A percentile compares a stretch with the other conserved stretches of the same genome.
phyloP scores from a whole-genome alignment of 257 asterid genomes.

The Solanum phureja region DNA sequence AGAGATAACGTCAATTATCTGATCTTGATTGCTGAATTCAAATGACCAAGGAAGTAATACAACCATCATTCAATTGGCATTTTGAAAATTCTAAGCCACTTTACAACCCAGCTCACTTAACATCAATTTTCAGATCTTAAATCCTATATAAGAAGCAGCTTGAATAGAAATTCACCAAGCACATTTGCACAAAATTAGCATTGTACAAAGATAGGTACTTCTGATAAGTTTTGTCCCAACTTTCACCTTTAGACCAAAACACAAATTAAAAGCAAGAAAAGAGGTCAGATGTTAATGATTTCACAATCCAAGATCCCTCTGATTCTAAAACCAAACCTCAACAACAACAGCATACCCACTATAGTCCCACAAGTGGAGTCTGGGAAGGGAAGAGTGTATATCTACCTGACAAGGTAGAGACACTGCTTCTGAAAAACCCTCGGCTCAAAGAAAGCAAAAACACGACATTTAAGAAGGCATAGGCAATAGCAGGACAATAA shows the following conservation, averaged over 20 bases:
- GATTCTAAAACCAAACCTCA: neutral
- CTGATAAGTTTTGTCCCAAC: neutral
- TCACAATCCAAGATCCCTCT: neutral
- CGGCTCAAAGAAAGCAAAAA: neutral
- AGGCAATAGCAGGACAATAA: neutral
- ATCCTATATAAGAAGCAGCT: neutral
- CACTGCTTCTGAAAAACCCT: neutral
- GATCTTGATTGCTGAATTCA: neutral
- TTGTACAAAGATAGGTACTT: neutral
- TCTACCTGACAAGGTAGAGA: neutral
- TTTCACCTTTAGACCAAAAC: neutral
- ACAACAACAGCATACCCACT: neutral
- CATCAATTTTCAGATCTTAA: neutral
- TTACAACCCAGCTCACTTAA: neutral
- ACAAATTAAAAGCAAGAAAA: neutral
- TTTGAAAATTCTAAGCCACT: neutral
- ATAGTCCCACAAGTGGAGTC: neutral
- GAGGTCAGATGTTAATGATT: neutral
- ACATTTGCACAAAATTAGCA: neutral
- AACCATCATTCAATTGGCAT: neutral
- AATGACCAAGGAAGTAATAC: neutral
- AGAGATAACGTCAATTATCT: neutral
- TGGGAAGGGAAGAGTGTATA: neutral
- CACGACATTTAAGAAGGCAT: neutral
- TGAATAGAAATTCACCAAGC: neutral